Conservation (phyloP, 805 yeast species). For the Kodamaea leandrae region DNA sequence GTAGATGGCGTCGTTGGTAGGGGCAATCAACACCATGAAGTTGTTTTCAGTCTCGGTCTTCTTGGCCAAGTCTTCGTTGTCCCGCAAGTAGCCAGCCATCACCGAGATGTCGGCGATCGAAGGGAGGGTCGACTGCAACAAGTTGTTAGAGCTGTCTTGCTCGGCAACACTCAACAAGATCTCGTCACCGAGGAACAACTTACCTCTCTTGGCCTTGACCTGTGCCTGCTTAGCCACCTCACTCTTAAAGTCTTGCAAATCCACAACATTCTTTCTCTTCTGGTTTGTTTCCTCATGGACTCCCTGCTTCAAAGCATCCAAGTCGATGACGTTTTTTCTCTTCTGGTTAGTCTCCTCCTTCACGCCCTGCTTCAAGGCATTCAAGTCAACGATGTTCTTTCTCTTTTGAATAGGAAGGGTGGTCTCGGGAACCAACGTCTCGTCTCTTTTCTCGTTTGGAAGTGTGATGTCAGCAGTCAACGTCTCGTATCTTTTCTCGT, state of each 20-base stretch:
- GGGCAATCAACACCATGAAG: constrained; percentile 63
- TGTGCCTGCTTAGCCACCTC: neutral
- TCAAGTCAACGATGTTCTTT: constrained; percentile 7
- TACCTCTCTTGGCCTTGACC: neutral
- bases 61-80: constrained; percentile 47
- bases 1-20: constrained; percentile 55
- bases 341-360: neutral
- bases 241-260: constrained; percentile 4
- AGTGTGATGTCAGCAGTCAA: no score
- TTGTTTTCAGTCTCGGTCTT: constrained; percentile 46
- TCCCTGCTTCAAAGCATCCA: constrained; percentile 4
- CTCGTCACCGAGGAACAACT: constrained; percentile 9
- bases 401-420: constrained; percentile 4
- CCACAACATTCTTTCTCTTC: constrained; percentile 6
- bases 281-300: neutral
- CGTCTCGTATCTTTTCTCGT: no score
- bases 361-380: constrained; percentile 3
- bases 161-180: constrained; percentile 15
- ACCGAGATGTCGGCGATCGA: constrained; percentile 46
- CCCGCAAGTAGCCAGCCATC: constrained; percentile 70
- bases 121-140: constrained; percentile 38
- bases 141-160: constrained; percentile 16
- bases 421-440: no score
- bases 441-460: no score
- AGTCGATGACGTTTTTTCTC: constrained; percentile 7